Base-by-base conservation (phyloP, 2,329 filamentous ascomycete species). In the Drechslerella stenobrocha region DNA sequence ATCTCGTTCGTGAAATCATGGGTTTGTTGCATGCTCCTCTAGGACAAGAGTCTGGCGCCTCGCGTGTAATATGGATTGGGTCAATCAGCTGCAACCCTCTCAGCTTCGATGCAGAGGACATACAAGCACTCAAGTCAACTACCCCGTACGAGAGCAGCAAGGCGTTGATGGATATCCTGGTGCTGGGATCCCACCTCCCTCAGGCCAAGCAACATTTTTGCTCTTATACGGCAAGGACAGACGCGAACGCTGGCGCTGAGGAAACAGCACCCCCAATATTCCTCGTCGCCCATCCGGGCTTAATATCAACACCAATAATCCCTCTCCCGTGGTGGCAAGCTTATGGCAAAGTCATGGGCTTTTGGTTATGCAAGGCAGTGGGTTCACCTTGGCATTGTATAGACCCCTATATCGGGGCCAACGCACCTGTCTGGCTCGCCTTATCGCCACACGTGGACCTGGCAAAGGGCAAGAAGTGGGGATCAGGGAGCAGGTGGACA, bases 341-440 rank as follows among this genome's bases (percentile, higher is more conserved):
- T 70, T 86, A 84, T 75, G 79, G 82, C 67, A 93, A 93, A 82
- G 77, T 83, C 51, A 74, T 83, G 18, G 79, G 82, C 2, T 86
- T 95, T 75, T 86, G 85, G 75, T 42, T 95, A 13, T 84, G 84
- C 11, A 88, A 92, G 70, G 85, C 83, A 79, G 75, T 90, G 23
- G 93, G 93, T 48, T 95, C 89, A 1, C 88, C 88, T 8, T 98
- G 93, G 93, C 92, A 97, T 76, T 81, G 83, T 0, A 81, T 89
- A 48, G 82, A 81, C n/a, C 81, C 86, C 0, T 95, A 96, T 78
- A 81, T 83, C 18, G 91, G 87, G 40, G 89, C 91, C 5, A 82
- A 82, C 47, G 84, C 90, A 0, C 83, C 89, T 3, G 86, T 87
- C 22, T 96, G 89, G 87, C 78, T 95, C 4, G 84, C 87, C 0